Evolutionary conservation across 2,329 filamentous ascomycete species (phyloP).

Genomic region (Nemania sp.): DNA sequence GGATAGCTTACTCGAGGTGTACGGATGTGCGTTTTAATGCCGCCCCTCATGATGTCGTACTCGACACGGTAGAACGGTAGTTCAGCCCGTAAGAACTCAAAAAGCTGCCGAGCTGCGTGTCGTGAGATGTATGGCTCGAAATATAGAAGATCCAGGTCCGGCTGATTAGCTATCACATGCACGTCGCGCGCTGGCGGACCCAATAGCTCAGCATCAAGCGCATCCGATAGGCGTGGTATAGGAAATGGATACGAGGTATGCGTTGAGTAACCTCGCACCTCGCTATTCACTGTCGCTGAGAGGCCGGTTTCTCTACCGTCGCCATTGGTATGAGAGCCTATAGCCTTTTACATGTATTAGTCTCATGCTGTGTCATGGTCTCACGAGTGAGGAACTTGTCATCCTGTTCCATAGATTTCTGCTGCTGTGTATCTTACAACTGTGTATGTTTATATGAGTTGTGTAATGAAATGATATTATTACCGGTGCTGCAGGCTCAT

Average conservation of each 20-base stretch:
- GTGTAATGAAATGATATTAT: background rate
- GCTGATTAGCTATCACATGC: slow-evolving; percentile 71
- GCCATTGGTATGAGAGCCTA: background rate
- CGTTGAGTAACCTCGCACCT: slow-evolving; percentile 48
- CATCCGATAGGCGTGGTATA: slow-evolving; percentile 58
- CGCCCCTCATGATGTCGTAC: slow-evolving; percentile 77
- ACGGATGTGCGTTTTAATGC: slow-evolving; percentile 70
- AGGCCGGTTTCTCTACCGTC: background rate
- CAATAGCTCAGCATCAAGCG: slow-evolving; percentile 55
- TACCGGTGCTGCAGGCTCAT: slow-evolving; percentile 10
- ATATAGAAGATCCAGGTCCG: slow-evolving; percentile 79
- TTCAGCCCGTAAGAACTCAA: slow-evolving; percentile 76
- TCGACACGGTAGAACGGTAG: slow-evolving; percentile 81
- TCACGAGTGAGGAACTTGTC: background rate
- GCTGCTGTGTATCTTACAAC: background rate
- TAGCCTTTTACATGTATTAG: slow-evolving; percentile 2
- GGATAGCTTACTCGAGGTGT: slow-evolving; percentile 53
- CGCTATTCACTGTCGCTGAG: background rate
- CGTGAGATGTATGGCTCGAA: slow-evolving; percentile 78
- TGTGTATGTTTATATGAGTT: background rate
- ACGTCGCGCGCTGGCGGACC: slow-evolving; percentile 65
- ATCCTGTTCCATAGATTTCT: background rate
- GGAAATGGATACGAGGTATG: slow-evolving; percentile 65
- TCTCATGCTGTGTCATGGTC: background rate
- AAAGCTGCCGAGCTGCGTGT: slow-evolving; percentile 68